Evolutionary conservation across 441 rosid species (phyloP).

Genomic region (Kokia cookei): DNA sequence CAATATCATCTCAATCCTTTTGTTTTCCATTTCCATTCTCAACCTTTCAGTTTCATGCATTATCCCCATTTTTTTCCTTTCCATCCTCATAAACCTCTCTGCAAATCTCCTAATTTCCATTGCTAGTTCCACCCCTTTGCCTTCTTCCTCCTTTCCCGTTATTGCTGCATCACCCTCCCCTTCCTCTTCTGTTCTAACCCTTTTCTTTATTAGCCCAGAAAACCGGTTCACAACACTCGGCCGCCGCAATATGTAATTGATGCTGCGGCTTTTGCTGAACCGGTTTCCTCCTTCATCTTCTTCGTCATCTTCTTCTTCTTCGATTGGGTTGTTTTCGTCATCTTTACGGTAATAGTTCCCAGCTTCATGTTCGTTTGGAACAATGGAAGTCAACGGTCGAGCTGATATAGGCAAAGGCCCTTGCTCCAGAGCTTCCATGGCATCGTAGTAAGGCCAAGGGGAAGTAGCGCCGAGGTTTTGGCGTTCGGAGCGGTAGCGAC

Average conservation of each 20-base stretch:
- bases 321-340: conserved; percentile 7
- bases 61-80: conserved; percentile 47
- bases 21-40: conserved; percentile 44
- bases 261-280: conserved; percentile 45
- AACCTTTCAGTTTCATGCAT: conserved; percentile 31
- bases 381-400: conserved; percentile 32
- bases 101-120: conserved; percentile 39
- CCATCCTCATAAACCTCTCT: conserved; percentile 33
- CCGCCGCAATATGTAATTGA: conserved; percentile 48
- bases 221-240: conserved; percentile 47
- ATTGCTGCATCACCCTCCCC: conserved; percentile 4
- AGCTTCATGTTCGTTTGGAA: conserved; percentile 12
- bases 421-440: conserved; percentile 49
- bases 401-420: conserved; percentile 46
- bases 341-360: not conserved
- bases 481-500: conserved; percentile 42
- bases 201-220: conserved; percentile 28
- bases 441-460: conserved; percentile 43
- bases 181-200: conserved; percentile 16
- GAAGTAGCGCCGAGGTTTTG: conserved; percentile 28
- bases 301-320: conserved; percentile 14
- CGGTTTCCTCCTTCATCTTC: conserved; percentile 12
- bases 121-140: conserved; percentile 28
- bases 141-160: conserved; percentile 9
- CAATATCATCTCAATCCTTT: conserved; percentile 34